A percentile compares a stretch with the other conserved stretches of the same genome.
phyloP scores from a whole-genome alignment of 2,329 filamentous ascomycete genomes.

The Huntiella abstrusa region DNA sequence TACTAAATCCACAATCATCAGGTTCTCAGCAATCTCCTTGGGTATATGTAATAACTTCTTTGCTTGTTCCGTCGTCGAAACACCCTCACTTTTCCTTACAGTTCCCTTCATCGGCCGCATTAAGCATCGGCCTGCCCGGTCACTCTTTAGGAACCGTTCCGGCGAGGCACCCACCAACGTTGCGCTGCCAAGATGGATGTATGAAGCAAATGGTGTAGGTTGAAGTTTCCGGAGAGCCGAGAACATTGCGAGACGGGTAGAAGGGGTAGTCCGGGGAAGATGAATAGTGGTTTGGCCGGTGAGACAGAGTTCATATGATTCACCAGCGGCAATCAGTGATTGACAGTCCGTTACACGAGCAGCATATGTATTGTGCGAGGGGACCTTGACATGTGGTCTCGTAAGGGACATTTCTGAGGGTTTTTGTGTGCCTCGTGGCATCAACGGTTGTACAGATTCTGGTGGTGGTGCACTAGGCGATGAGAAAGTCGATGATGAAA shows the following conservation, averaged over 20 bases:
- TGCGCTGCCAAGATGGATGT: slow-evolving; percentile 47
- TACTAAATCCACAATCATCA: slow-evolving; percentile 97
- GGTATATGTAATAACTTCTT: slow-evolving; percentile 54
- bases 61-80: slow-evolving; percentile 51
- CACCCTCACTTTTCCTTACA: slow-evolving; percentile 53
- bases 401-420: not conserved
- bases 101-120: slow-evolving; percentile 96
- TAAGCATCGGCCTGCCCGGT: slow-evolving; percentile 37
- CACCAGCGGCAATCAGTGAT: slow-evolving; percentile 51
- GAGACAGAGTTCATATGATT: slow-evolving; percentile 74
- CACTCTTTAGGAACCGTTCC: slow-evolving; percentile 60
- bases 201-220: slow-evolving; percentile 72
- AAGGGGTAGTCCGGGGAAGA: slow-evolving; percentile 17
- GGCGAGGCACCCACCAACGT: slow-evolving; percentile 72
- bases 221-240: slow-evolving; percentile 49
- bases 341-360: slow-evolving; percentile 51
- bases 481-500: slow-evolving; percentile 16
- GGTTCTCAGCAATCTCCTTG: slow-evolving; percentile 87
- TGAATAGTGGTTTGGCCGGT: slow-evolving; percentile 54
- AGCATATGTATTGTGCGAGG: slow-evolving; percentile 36
- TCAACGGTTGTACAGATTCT: not conserved
- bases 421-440: not conserved
- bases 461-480: not conserved
- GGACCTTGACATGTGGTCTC: slow-evolving; percentile 18
- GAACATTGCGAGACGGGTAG: slow-evolving; percentile 50